Evolutionary conservation across 257 asterid genomes (phyloP), one percentile per base, ranked within the genome.

Genomic region (Penstemon davidsonii): DNA sequence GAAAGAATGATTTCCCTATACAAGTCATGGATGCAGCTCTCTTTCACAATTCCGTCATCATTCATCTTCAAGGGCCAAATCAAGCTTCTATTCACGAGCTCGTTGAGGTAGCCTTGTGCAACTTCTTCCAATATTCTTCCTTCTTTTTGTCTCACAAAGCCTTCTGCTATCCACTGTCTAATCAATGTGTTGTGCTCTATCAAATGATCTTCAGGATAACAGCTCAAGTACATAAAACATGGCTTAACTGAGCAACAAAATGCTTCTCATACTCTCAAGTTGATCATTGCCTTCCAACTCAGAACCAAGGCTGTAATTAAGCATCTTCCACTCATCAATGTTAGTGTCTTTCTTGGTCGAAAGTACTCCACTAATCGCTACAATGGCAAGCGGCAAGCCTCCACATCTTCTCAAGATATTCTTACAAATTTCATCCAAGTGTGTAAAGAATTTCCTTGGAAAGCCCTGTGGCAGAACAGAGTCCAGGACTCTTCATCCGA

Each of bases 101-200:
- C 86, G 60, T 81, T 73, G 70, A 81, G 75, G 63, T 75, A 81
- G 9, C 81, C 68, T 59, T 81, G 75, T 3, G 83, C 86, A 65
- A 81, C 75, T 25, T 75, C 73, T 57, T 78, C 79, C 42, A 59
- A 3, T 12, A 78, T 82, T 43, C 77, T 54, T 25, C 73, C 78
- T n/a, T 54, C 78, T 36, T 53, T 73, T 19, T 39, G 62, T 62
- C 62, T 60, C 51, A 76, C 75, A 8, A 82, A 78, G 6, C 86
- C 79, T 70, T 82, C 84, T 6, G 41, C 55, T 56, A 79, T 64
- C 84, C 84, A 81, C 51, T 62, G 67, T 38, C 81, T 69, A 40
- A 78, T 49, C 9, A 79, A 33, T 7, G 45, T 69, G 55, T 55
- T 69, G 46, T 43, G 60, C 52, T 67, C 67, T 12, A 82, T 67